Conservation (phyloP, 441 rosid species). For the Omphalea diandra region DNA sequence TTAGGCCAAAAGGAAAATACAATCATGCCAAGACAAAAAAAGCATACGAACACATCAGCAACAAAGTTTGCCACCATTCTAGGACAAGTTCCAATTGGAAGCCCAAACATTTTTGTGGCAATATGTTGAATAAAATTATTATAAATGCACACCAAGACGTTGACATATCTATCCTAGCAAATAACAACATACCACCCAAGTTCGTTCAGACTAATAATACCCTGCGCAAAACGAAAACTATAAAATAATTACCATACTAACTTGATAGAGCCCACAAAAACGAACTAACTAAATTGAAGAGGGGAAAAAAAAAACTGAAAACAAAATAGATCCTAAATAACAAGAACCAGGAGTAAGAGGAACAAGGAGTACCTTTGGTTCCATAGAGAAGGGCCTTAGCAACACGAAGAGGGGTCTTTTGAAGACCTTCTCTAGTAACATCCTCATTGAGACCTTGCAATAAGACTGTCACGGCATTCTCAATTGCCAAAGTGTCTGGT, state of each 20-base stretch:
- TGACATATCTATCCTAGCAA: not conserved
- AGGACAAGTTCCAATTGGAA: not conserved
- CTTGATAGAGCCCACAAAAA: not conserved
- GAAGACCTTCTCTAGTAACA: constrained; percentile 78
- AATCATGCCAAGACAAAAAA: not conserved
- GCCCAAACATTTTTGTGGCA: not conserved
- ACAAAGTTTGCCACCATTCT: not conserved
- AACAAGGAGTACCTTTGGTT: constrained; percentile 56
- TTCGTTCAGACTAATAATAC: not conserved
- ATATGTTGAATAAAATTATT: not conserved
- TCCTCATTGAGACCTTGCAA: constrained; percentile 81
- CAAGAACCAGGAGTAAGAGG: not conserved
- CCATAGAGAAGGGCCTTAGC: constrained; percentile 91
- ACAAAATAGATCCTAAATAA: not conserved
- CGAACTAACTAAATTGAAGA: not conserved
- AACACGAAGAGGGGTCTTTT: constrained; percentile 90
- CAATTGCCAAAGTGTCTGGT: constrained; percentile 61
- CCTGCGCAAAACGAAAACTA: not conserved
- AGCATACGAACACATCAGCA: not conserved
- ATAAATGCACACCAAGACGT: not conserved
- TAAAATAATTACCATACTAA: not conserved
- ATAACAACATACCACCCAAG: not conserved
- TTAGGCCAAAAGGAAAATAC: not conserved
- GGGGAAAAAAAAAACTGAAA: not conserved
- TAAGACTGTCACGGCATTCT: constrained; percentile 79